A percentile compares a stretch with the other conserved stretches of the same genome.
Evolutionary conservation across 805 yeast species (phyloP).

Genomic region (Nakazawaea ishiwadae): DNA sequence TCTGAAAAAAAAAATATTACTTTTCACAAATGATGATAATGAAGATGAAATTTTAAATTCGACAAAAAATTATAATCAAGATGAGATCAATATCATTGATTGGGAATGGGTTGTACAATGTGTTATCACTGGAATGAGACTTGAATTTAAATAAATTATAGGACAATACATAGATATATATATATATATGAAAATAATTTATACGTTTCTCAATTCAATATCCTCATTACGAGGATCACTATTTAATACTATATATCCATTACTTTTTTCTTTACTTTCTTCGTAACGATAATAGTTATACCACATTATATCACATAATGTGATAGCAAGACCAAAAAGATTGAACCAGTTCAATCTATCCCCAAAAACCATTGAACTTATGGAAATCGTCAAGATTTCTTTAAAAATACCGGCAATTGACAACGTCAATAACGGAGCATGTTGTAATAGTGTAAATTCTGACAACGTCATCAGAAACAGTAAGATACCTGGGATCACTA

Average conservation of each 20-base stretch:
- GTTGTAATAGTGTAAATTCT: slow-evolving; percentile 78
- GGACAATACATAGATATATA: no score
- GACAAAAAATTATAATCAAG: no score
- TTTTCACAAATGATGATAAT: neutral
- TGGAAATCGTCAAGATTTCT: slow-evolving; percentile 77
- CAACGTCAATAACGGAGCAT: slow-evolving; percentile 80
- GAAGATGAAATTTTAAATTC: neutral
- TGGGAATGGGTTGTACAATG: slow-evolving; percentile 14
- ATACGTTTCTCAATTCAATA: slow-evolving; percentile 6
- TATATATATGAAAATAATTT: no score
- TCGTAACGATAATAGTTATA: slow-evolving; percentile 66
- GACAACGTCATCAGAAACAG: slow-evolving; percentile 89
- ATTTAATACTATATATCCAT: neutral
- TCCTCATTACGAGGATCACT: neutral
- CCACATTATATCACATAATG: slow-evolving; percentile 75
- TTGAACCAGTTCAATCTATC: slow-evolving; percentile 69
- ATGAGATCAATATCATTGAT: slow-evolving; percentile 1
- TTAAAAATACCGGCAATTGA: slow-evolving; percentile 92
- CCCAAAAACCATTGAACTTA: slow-evolving; percentile 66
- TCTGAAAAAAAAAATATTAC: neutral
- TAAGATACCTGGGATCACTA: slow-evolving; percentile 76
- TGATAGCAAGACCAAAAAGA: slow-evolving; percentile 66
- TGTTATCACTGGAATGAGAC: slow-evolving; percentile 1
- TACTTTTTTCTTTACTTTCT: slow-evolving; percentile 17
- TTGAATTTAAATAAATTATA: no score